Evolutionary conservation across 2,329 filamentous ascomycete species (phyloP).

Genomic region (Hypoxylon sp.): DNA sequence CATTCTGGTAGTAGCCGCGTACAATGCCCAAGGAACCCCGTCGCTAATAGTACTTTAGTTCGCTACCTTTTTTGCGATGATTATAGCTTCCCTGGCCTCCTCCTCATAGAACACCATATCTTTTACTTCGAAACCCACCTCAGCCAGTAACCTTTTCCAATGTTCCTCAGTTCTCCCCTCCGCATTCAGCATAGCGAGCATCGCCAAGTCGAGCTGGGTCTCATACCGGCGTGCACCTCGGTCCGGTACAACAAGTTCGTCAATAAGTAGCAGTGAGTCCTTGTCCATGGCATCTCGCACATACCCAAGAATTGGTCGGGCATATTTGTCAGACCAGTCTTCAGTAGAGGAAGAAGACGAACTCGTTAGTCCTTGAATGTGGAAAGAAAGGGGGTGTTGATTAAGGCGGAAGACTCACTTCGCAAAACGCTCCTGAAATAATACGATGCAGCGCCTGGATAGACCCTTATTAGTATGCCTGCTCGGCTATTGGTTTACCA

Average conservation of each 20-base stretch:
- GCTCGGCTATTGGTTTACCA: not conserved
- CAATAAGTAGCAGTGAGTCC: conserved; percentile 34
- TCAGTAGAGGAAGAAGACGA: not conserved
- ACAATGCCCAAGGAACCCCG: too few species aligned
- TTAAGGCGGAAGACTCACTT: conserved; percentile 20
- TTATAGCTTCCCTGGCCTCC: conserved; percentile 38
- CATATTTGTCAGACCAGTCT: conserved; percentile 41
- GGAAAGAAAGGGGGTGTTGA: not conserved
- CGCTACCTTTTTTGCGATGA: conserved; percentile 36
- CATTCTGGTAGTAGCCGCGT: too few species aligned
- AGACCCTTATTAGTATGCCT: not conserved
- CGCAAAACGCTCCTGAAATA: conserved; percentile 41
- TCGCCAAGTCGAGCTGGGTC: conserved; percentile 39
- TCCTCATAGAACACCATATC: conserved; percentile 39
- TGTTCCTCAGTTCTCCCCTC: conserved; percentile 37
- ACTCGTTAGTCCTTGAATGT: conserved; percentile 5
- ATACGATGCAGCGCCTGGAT: conserved; percentile 38
- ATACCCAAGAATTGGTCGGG: conserved; percentile 29
- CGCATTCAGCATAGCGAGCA: conserved; percentile 44
- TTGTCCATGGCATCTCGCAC: conserved; percentile 38
- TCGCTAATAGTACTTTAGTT: too few species aligned
- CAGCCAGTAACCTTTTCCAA: conserved; percentile 35
- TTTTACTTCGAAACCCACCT: conserved; percentile 34
- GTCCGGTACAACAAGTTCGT: conserved; percentile 39
- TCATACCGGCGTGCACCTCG: conserved; percentile 35